Evolutionary conservation across 257 asterid species (phyloP), one percentile per base, ranked within the genome.

Genomic region (Lantana camara): DNA sequence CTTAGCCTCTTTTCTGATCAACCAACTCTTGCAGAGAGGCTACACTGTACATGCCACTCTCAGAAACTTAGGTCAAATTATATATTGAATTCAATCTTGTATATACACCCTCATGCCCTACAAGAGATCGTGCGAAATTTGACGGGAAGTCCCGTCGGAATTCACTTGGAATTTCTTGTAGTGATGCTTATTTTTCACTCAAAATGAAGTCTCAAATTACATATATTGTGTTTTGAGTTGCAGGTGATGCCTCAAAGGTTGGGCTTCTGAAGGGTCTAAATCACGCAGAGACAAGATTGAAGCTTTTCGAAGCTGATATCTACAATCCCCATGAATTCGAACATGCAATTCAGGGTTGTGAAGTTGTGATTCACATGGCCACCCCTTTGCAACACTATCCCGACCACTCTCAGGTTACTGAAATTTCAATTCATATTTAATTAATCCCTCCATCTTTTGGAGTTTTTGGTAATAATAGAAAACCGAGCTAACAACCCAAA

Each of bases 1-100:
- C 70, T 23, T 87, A 0, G 90, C 84, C 51, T 87, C 88, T 69
- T 82, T 61, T 17, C 80, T 91, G 0, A 72, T 80, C 24, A 84
- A 77, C 2, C 57, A 71, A 12, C 84, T 88, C 13, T 63, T 91
- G 15, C 67, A 72, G 4, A 75, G 27, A 19, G 96, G 96, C 8
- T 85, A 83, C 23, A 61, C 69, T 0, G 95, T 91, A 7, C 95
- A 88, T 46, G 91, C 88, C 22, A 91, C 96, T 1, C 79, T 85
- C 57, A 59, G 95, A 38, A 79, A 60, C 60, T 53, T 85, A 1
- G 71, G 95, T 83, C n/a, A 10, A 0, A n/a, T n/a, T 7, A 16
- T 6, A 20, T 9, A 16, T 13, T 14, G 29, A 21, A 63, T 2
- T 27, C 5, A 2, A n/a, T n/a, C n/a, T n/a, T n/a, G n/a, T n/a